Evolutionary conservation across 176 grass and related monocot species (phyloP).

Genomic region (Secale cereale): DNA sequence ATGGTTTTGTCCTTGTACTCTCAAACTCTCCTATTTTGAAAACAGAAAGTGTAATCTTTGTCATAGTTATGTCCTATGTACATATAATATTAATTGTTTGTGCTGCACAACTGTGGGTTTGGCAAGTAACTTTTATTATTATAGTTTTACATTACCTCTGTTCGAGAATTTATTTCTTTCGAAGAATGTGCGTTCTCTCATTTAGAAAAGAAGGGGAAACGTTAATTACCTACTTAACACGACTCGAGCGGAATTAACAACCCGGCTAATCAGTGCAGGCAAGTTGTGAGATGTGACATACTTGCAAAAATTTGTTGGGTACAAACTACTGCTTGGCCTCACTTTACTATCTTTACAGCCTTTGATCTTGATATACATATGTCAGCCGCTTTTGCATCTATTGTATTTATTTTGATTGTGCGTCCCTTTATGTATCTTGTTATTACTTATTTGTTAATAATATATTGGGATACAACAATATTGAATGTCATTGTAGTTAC

Average conservation of each 20-base stretch:
- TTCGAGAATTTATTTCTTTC: background rate
- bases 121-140: background rate
- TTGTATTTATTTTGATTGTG: background rate
- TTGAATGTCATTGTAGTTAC: background rate
- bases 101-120: background rate
- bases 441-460: background rate
- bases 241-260: background rate
- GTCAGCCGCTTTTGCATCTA: slow-evolving; percentile 12
- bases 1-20: background rate
- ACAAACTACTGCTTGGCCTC: background rate
- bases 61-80: background rate
- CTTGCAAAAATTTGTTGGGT: slow-evolving; percentile 3
- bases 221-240: background rate
- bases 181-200: background rate
- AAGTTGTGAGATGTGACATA: background rate
- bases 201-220: background rate
- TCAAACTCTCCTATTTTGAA: background rate
- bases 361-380: slow-evolving; percentile 1
- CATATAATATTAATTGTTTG: background rate
- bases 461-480: background rate
- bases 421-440: background rate
- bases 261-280: background rate
- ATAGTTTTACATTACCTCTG: background rate
- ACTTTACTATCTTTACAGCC: slow-evolving; percentile 1
- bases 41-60: background rate